Evolutionary conservation across 1,139 yeast species (phyloP), one percentile per base, ranked within the genome.

Genomic region (Lodderomyces margitis): DNA sequence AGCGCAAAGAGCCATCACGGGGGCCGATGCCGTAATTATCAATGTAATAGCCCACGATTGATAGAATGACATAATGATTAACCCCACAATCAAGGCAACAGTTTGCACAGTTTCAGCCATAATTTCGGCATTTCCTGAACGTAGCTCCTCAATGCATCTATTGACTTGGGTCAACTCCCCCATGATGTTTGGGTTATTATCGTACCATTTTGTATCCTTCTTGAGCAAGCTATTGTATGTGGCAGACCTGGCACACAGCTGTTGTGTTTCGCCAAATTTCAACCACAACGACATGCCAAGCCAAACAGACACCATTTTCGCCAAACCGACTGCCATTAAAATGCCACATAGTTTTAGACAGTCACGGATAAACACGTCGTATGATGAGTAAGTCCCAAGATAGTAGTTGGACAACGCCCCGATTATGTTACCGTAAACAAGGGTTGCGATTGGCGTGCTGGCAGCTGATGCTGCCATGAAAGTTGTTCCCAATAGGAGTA

Each of bases 31-130:
- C 46, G 91, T 57, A 15, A 86, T 77, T 0, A 92, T 78, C 24
- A 92, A 59, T 0, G 98, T 87, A 10, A 92, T 70, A 3, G 85
- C 73, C 97, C 98, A 91, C 0, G 95, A 85, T 47, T 80, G 83
- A 46, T 75, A 73, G 59, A 92, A 75, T 0, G 97, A 83, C 2
- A 87, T 79, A 1, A 77, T 72, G 2, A 86, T 60, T 5, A 87
- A 66, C 0, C 87, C 77, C 5, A 80, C 41, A 0, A 80, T 65
- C 0, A 86, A 70, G 1, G 78, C 71, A 3, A 70, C 21, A 4
- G 80, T 72, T 49, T 80, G 81, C 4, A 78, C 56, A 2, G 81
- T 58, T 17, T 81, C 53, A 0, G 86, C 92, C 24, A 83, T 55
- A 5, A 83, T 76, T 52, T 86, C 88, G 3, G 95, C 79, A 11